A percentile compares a stretch with the other conserved stretches of the same genome.
phyloP scores from a whole-genome alignment of 164 flowering plant genomes.

The Stephania japonica region DNA sequence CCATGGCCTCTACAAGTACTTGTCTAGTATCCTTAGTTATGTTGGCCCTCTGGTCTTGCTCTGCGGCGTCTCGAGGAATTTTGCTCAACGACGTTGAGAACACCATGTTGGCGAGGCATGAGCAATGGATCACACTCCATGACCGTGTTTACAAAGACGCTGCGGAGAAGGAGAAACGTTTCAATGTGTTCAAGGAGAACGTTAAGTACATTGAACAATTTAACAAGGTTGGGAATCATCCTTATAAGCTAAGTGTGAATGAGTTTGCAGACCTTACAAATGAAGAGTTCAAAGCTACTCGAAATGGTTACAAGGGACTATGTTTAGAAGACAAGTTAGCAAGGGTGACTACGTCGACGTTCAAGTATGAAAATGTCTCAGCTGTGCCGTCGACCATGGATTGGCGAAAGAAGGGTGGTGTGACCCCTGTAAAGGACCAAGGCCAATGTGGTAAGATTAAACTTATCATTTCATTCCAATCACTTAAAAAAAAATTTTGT shows the following conservation, averaged over 20 bases:
- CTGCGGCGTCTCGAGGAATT: background rate
- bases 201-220: background rate
- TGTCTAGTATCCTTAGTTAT: background rate
- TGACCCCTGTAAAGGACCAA: background rate
- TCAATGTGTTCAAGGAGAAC: background rate
- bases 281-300: background rate
- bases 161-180: background rate
- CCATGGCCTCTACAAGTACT: background rate
- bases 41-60: background rate
- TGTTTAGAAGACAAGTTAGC: background rate
- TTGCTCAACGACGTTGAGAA: background rate
- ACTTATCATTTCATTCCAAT: too few species aligned
- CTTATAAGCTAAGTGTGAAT: background rate
- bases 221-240: background rate
- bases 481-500: too few species aligned
- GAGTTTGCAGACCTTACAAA: background rate
- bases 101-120: background rate
- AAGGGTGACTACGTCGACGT: background rate
- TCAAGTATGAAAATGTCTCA: background rate
- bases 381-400: background rate
- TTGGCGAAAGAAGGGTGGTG: background rate
- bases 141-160: background rate
- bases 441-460: background rate
- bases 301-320: background rate
- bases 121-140: background rate